Evolutionary conservation across 305 asterid genomes (phyloP), one percentile per base, ranked within the genome.

Genomic region (Fraxinus angustifolia): DNA sequence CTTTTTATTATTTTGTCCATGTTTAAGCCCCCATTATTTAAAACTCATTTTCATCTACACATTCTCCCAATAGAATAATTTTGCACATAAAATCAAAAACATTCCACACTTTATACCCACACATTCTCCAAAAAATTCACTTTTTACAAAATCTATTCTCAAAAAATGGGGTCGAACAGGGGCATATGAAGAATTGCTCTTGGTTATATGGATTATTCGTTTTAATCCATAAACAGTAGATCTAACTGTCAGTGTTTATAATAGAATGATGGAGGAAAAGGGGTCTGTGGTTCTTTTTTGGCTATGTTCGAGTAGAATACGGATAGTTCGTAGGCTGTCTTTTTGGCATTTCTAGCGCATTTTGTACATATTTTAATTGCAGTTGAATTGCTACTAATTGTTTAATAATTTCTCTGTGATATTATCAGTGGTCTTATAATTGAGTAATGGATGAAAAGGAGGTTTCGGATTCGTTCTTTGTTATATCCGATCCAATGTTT

Each of bases 381-480:
- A 62, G 16, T 62, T 62, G 34, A 62, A 62, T 62, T 62, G 72
- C 6, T 21, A 16, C 34, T 62, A 21, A 23, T 62, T 10, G 28
- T 40, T 23, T n/a, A 62, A 19, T 74, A 74, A 74, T 58, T 78
- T 58, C 38, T 58, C 73, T 78, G 10, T 60, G 21, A 40, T 50
- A 16, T 50, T 50, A n/a, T 60, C 53, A 31, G 72, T 8, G 2
- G 31, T 31, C 72, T 33, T 76, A 62, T 12, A 38, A 67, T 19
- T 75, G 86, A 82, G 84, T 72, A 81, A 94, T 92, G 98, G 95
- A 87, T 77, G 92, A 86, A 65, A 88, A 88, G 91, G 85, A 84
- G 73, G 86, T 86, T 40, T 73, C 86, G 10, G 82, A 56, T 73
- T 77, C 84, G 12, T 82, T 76, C 50, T 19, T 76, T 72, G 74